phyloP scores from a whole-genome alignment of 441 rosid genomes.

The Dalechampia spathulata region DNA sequence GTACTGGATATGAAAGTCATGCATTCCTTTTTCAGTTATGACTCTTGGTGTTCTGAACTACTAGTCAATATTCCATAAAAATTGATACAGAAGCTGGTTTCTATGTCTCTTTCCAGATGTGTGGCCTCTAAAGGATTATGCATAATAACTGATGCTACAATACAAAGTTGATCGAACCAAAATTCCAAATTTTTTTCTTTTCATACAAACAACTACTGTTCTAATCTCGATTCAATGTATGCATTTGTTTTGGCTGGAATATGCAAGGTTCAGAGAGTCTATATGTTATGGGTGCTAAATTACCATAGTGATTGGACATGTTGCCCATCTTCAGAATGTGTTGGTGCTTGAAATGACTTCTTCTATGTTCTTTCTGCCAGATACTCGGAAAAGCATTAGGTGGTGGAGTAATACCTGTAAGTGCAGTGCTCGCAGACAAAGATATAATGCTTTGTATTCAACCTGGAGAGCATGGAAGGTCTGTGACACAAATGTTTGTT shows the following conservation, averaged over 20 bases:
- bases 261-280: no score
- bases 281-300: background rate
- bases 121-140: background rate
- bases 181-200: no score
- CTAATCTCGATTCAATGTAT: no score
- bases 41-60: background rate
- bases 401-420: conserved; percentile 94
- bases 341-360: background rate
- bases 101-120: background rate
- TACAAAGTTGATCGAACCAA: no score
- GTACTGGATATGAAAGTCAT: background rate
- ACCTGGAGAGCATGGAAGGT: conserved; percentile 99
- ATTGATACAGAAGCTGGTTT: background rate
- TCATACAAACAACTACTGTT: no score
- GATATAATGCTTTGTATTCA: conserved; percentile 86
- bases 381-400: conserved; percentile 96
- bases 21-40: background rate
- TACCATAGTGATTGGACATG: background rate
- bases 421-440: conserved; percentile 86
- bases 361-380: conserved; percentile 23
- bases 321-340: background rate
- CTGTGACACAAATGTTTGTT: conserved; percentile 3
- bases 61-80: background rate
- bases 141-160: no score
- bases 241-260: no score